Evolutionary conservation across 176 grass and related monocot genomes (phyloP).

Genomic region (Pharus latifolius): DNA sequence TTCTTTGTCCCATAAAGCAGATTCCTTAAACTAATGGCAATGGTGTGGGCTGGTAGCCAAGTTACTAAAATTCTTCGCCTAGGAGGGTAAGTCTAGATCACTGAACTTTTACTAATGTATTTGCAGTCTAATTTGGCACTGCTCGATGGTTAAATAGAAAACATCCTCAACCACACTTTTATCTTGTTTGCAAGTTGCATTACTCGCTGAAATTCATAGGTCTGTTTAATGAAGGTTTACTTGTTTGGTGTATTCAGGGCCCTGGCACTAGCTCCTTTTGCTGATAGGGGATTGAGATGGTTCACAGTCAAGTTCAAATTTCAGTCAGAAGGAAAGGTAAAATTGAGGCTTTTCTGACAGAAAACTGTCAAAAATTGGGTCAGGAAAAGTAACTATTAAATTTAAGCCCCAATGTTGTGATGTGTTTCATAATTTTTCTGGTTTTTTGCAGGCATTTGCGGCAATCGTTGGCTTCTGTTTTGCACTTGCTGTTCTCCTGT

Average conservation of each 20-base stretch:
- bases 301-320: conserved; percentile 88
- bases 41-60: conserved; percentile 97
- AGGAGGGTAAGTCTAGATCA: conserved; percentile 61
- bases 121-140: background rate
- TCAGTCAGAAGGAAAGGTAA: conserved; percentile 72
- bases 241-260: conserved; percentile 37
- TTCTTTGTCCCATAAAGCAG: conserved; percentile 27
- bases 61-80: conserved; percentile 83
- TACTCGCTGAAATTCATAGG: background rate
- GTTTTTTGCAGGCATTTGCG: conserved; percentile 61
- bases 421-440: background rate
- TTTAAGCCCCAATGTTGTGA: conserved; percentile 1
- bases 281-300: conserved; percentile 77
- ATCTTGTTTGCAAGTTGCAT: background rate
- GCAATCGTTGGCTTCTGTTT: conserved; percentile 66
- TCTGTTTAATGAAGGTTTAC: background rate
- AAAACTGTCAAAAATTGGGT: no score
- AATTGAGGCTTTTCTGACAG: no score
- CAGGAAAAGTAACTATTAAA: conserved; percentile 22
- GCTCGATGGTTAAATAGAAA: background rate
- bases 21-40: conserved; percentile 87
- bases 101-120: no score
- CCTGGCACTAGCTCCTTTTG: conserved; percentile 81
- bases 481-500: conserved; percentile 48
- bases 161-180: background rate